Evolutionary conservation across 2,329 filamentous ascomycete genomes (phyloP).

Genomic region (Hypoxylon sp.): DNA sequence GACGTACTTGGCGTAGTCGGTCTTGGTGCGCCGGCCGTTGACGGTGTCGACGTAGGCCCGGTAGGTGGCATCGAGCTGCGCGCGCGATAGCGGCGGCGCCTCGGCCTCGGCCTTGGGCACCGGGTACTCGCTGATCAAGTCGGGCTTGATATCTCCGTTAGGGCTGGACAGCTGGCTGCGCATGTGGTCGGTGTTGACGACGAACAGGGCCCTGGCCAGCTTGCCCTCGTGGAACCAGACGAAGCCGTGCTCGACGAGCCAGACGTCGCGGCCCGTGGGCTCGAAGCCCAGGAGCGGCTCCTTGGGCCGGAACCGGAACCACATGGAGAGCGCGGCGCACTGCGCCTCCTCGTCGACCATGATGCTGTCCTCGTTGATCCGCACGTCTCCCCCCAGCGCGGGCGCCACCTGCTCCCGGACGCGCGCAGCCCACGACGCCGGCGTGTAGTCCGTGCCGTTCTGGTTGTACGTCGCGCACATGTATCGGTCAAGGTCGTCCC

Average conservation of each 20-base stretch:
- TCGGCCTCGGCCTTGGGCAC: conserved; percentile 13
- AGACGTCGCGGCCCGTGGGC: conserved; percentile 30
- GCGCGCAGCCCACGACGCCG: conserved; percentile 27
- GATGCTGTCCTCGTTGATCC: conserved; percentile 33
- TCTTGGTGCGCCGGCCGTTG: conserved; percentile 19
- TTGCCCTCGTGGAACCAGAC: conserved; percentile 37
- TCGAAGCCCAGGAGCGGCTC: conserved; percentile 30
- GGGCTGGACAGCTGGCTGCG: conserved; percentile 33
- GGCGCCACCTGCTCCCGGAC: conserved; percentile 27
- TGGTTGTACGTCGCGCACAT: conserved; percentile 34
- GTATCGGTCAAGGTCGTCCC: conserved; percentile 31
- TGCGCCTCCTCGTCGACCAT: conserved; percentile 32
- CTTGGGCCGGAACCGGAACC: conserved; percentile 30
- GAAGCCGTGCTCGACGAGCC: conserved; percentile 32
- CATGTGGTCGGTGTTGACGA: conserved; percentile 38
- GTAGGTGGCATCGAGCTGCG: conserved; percentile 26
- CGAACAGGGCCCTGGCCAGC: conserved; percentile 28
- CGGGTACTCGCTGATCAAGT: conserved; percentile 30
- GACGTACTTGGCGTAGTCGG: conserved; percentile 29
- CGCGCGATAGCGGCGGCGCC: conserved; percentile 19
- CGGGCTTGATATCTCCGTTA: conserved; percentile 13
- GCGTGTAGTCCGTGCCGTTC: conserved; percentile 34
- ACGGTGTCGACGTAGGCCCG: conserved; percentile 32
- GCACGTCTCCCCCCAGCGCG: conserved; percentile 25
- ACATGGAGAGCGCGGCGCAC: conserved; percentile 30